These are phyloP conservation scores for Lonicera japonica DNA, from an alignment of 129 eudicot genomes.

Conservation along the genomic window DNA sequence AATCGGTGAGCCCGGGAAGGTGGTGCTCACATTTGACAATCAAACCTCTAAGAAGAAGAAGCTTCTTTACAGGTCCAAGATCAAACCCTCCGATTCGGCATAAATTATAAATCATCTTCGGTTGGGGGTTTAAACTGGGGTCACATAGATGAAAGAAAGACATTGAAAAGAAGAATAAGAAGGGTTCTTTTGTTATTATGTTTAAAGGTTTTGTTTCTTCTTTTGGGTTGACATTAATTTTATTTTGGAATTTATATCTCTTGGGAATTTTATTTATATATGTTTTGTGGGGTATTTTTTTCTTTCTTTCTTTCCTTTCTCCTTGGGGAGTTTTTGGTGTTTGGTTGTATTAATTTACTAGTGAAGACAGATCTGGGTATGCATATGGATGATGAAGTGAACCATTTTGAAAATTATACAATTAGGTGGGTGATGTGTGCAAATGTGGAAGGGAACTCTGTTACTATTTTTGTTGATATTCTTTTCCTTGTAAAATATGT, in stretches of 20 bases:
- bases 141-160: not conserved
- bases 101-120: not conserved
- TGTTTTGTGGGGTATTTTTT: slow-evolving; percentile 6
- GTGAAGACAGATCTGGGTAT: not conserved
- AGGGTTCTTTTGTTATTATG: not conserved
- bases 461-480: slow-evolving; percentile 5
- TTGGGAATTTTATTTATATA: slow-evolving; percentile 8
- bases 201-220: not conserved
- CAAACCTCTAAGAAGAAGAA: slow-evolving; percentile 82
- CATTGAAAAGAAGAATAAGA: slow-evolving; percentile 2
- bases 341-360: slow-evolving; percentile 1
- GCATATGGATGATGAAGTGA: not conserved
- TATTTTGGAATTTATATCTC: not conserved
- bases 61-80: slow-evolving; percentile 83
- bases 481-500: slow-evolving; percentile 2
- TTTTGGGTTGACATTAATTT: not conserved
- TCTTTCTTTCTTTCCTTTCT: no score
- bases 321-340: slow-evolving; percentile 6
- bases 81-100: slow-evolving; percentile 50
- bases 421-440: not conserved
- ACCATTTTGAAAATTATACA: not conserved
- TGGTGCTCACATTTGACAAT: slow-evolving; percentile 78
- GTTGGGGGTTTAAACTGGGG: no score
- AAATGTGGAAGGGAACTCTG: not conserved
- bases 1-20: slow-evolving; percentile 67